Conservation (phyloP, 2,329 filamentous ascomycete species). For the Beauveria caledonica region DNA sequence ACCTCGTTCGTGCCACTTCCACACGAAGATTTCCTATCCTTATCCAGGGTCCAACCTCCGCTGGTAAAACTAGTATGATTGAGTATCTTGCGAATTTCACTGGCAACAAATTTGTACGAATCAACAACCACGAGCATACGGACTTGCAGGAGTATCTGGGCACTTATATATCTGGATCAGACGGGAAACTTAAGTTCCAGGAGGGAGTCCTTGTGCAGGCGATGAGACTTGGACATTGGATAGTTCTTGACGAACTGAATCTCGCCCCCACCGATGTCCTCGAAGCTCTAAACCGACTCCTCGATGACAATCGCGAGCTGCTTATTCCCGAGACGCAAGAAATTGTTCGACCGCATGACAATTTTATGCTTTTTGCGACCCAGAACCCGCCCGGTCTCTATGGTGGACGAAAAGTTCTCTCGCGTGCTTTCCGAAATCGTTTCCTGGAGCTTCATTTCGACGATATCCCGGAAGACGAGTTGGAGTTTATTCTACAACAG, state of each 20-base stretch:
- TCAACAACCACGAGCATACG: constrained; percentile 99
- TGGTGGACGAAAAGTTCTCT: constrained; percentile 86
- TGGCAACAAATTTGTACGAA: constrained; percentile 93
- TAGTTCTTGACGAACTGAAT: constrained; percentile 95
- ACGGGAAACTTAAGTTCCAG: constrained; percentile 82
- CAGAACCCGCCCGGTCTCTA: constrained; percentile 96
- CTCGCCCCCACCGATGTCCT: constrained; percentile 93
- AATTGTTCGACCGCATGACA: constrained; percentile 79
- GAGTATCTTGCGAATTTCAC: constrained; percentile 96
- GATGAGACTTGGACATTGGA: constrained; percentile 90
- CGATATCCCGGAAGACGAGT: constrained; percentile 90
- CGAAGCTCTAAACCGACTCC: constrained; percentile 86
- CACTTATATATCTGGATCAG: constrained; percentile 78
- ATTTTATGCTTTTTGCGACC: constrained; percentile 97
- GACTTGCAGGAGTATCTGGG: constrained; percentile 97
- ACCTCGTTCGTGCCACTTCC: constrained; percentile 86
- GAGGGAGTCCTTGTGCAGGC: constrained; percentile 92
- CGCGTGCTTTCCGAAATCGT: constrained; percentile 89
- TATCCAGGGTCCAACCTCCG: constrained; percentile 92
- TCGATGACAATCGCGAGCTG: constrained; percentile 94
- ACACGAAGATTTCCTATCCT: constrained; percentile 88
- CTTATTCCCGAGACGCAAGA: constrained; percentile 96
- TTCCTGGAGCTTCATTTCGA: constrained; percentile 97
- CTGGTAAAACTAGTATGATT: constrained; percentile 99
- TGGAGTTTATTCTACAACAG: constrained; percentile 84